A percentile compares a stretch with the other conserved stretches of the same genome.
Evolutionary conservation across 2,329 filamentous ascomycete genomes (phyloP).

Genomic region (Pseudonectria buxi): DNA sequence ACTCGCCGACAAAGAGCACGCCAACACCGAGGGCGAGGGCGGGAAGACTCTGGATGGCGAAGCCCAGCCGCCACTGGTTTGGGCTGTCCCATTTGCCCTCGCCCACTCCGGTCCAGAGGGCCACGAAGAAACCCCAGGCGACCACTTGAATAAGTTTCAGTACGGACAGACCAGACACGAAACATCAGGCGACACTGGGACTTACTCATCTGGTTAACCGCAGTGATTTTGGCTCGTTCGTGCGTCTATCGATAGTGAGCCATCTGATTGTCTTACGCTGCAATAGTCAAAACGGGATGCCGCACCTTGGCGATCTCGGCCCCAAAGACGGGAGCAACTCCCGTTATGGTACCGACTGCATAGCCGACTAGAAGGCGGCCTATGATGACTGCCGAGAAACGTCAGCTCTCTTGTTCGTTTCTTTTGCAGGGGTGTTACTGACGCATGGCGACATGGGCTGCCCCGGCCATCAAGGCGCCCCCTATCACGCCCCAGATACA

Average conservation of each 20-base stretch:
- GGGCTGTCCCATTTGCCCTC: conserved; percentile 31
- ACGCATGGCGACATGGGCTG: conserved; percentile 35
- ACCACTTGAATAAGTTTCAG: no score
- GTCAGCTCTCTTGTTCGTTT: not conserved
- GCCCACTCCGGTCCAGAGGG: conserved; percentile 33
- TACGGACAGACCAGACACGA: no score
- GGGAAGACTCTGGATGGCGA: conserved; percentile 29
- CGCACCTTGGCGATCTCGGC: conserved; percentile 34
- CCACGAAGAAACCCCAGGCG: conserved; percentile 35
- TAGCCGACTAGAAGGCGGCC: conserved; percentile 32
- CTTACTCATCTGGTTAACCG: conserved; percentile 36
- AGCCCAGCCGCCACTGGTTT: conserved; percentile 34
- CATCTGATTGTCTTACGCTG: no score
- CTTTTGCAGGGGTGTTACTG: conserved; percentile 1
- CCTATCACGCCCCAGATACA: conserved; percentile 34
- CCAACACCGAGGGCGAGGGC: conserved; percentile 28
- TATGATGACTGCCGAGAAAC: conserved; percentile 25
- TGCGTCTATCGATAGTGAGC: conserved; percentile 18
- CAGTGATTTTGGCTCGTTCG: conserved; percentile 33
- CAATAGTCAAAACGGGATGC: conserved; percentile 1
- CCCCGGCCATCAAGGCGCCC: conserved; percentile 33
- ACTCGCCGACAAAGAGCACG: conserved; percentile 30
- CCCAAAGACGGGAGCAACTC: conserved; percentile 34
- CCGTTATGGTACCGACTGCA: conserved; percentile 35
- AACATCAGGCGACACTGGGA: not conserved